Evolutionary conservation across 2,329 filamentous ascomycete genomes (phyloP), one percentile per base, ranked within the genome.

Genomic region (Aspergillus carbonarius): DNA sequence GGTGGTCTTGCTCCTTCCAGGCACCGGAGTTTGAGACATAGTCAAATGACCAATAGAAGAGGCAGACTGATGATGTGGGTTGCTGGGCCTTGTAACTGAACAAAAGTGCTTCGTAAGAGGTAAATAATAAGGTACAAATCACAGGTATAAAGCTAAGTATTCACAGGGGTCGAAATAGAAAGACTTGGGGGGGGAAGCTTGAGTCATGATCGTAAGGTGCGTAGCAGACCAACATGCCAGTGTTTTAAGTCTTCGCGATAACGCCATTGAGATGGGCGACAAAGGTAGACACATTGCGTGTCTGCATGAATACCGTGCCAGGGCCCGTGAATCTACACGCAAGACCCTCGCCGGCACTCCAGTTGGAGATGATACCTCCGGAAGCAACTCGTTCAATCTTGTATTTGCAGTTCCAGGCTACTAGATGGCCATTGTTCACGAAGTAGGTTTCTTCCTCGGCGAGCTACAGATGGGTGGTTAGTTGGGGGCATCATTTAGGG

Each of bases 371-470:
- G 63, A 99, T 87, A 37, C 95, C 95, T 2, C 95, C 95, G 3
- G 90, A 95, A 0, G 93, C 88, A 4, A 96, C 89, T 15, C 95
- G 88, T 78, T 97, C 92, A 62, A 99, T 86, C 4, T 91, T 83
- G 70, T 98, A 99, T 70, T 96, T 92, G 71, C 90, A 93, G 73
- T 97, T 97, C 95, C 95, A 99, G 0, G 95, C 93, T 0, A 98
- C 92, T 1, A 98, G 82, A 67, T 98, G 92, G 3, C 92, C 92
- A 68, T 96, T 96, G 69, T 96, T 92, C 57, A 97, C 88, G 64
- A 95, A 91, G 75, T 97, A 98, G 66, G 89, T 89, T 73, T 98
- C 93, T 9, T 88, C 88, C 12, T 83, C 80, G 0, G 64, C 62
- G n/a, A 79, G 72, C 77, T 79, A 48, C 3, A 32, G 6, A 32